Evolutionary conservation across 2,329 filamentous ascomycete genomes (phyloP), one percentile per base, ranked within the genome.

Genomic region (Aspergillus costaricaensis): DNA sequence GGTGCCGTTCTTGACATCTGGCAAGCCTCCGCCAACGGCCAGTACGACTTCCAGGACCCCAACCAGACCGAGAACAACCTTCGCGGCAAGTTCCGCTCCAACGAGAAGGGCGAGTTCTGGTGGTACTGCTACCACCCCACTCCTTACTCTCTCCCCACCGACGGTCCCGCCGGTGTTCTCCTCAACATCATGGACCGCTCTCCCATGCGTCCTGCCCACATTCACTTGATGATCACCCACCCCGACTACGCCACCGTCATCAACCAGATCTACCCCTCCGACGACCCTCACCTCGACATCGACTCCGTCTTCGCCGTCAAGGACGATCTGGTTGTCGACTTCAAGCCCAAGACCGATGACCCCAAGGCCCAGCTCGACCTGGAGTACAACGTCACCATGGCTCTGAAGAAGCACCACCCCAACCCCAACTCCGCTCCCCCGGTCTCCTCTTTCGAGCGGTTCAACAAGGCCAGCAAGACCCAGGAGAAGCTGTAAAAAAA

Each of bases 121-220:
- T 84, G 81, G 78, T 88, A 90, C 77, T 91, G 91, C 84, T 91
- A 88, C 82, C 85, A 89, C 77, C 89, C 89, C 0, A 91, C 89
- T 0, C 86, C 87, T 5, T 91, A 91, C 78, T 88, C 87, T 41
- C 81, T 91, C 63, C 88, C 88, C 48, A 87, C 83, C 54, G 86
- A 90, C 68, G 88, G 80, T 10, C 83, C 84, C 36, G 82, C 83
- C 21, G 83, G 80, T 68, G 78, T 80, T 14, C 76, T 86, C 17
- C 78, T 86, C 65, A 76, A 76, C 36, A 69, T 82, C 2, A 79
- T 86, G 69, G 84, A 86, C 74, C 80, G 85, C 61, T 84, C 85
- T 63, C 83, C 85, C 19, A 84, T 85, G 82, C 79, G 85, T 55
- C 85, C 85, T n/a, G 85, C 84, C 7, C 85, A 87, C 71, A 86